Evolutionary conservation across 306 rosid genomes (phyloP), one percentile per base, ranked within the genome.

Genomic region (Albizia julibrissin): DNA sequence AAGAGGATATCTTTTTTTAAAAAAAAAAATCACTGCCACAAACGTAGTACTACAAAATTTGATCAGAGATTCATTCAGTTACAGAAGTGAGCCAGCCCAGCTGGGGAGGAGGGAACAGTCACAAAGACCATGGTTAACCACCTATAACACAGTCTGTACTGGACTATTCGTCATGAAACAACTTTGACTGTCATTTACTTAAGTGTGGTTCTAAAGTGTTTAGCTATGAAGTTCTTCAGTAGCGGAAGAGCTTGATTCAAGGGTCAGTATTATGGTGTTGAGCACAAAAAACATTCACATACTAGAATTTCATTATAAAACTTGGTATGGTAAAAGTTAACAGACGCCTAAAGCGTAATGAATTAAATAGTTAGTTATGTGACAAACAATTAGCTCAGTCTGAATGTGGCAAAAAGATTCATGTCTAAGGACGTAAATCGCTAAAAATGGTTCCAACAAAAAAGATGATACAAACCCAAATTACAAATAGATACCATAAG

Each of bases 381-480:
- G 40, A 62, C 14, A 19, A 69, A 80, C 61, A 75, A 79, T 61
- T 40, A 61, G 56, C 37, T 79, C 75, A 33, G 43, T 24, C 68
- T 62, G 42, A 62, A 18, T 10, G 34, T 61, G 39, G 69, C 72
- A 66, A 22, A 13, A 79, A 75, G 18, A 27, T 80, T 77, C 64
- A 80, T 24, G 75, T 68, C 42, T 61, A 77, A 77, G 71, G 72
- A 64, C 71, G 85, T 31, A 71, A 44, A 42, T 16, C 5, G 29
- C 61, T 43, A 76, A 76, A 52, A 21, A 19, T n/a, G n/a, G n/a
- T n/a, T n/a, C n/a, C n/a, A n/a, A n/a, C n/a, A n/a, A n/a, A n/a
- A n/a, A n/a, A n/a, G n/a, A n/a, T n/a, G n/a, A n/a, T n/a, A n/a
- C n/a, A n/a, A n/a, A n/a, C n/a, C n/a, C n/a, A n/a, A n/a, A n/a